These are phyloP conservation scores for Pterocarpus santalinus DNA, from an alignment of 306 rosid genomes.

Conservation along the genomic window DNA sequence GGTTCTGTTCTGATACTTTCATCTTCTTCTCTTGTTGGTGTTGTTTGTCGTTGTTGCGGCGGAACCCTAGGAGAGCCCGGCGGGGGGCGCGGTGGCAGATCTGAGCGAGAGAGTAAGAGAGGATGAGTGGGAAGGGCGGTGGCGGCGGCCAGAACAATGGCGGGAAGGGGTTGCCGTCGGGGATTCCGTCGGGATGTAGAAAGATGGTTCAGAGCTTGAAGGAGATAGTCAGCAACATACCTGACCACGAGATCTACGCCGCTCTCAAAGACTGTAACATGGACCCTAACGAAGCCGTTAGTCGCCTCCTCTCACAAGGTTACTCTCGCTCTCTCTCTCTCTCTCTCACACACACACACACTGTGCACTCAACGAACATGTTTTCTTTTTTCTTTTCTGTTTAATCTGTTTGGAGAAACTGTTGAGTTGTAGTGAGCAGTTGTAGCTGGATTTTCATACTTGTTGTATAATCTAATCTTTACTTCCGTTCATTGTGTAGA, in stretches of 20 bases:
- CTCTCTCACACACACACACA: too few relatives aligned
- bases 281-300: conserved; percentile 99
- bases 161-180: conserved; percentile 65
- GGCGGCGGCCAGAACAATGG: conserved; percentile 48
- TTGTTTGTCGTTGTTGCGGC: conserved; percentile 55
- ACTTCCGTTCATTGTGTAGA: conserved; percentile 55
- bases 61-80: conserved; percentile 53
- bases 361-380: too few relatives aligned
- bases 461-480: neutral
- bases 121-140: conserved; percentile 69
- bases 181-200: conserved; percentile 81
- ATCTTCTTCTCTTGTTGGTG: neutral
- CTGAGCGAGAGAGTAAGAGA: conserved; percentile 35
- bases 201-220: conserved; percentile 93
- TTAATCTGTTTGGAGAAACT: neutral
- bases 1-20: neutral
- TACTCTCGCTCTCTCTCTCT: neutral
- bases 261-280: conserved; percentile 94
- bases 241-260: conserved; percentile 96
- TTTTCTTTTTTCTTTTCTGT: too few relatives aligned
- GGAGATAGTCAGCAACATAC: conserved; percentile 86
- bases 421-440: neutral
- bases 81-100: conserved; percentile 30
- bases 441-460: neutral
- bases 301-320: conserved; percentile 99